A percentile compares a stretch with the other conserved stretches of the same genome.
phyloP scores from a whole-genome alignment of 2,329 filamentous ascomycete genomes.

The Chaetomiaceae sp. region DNA sequence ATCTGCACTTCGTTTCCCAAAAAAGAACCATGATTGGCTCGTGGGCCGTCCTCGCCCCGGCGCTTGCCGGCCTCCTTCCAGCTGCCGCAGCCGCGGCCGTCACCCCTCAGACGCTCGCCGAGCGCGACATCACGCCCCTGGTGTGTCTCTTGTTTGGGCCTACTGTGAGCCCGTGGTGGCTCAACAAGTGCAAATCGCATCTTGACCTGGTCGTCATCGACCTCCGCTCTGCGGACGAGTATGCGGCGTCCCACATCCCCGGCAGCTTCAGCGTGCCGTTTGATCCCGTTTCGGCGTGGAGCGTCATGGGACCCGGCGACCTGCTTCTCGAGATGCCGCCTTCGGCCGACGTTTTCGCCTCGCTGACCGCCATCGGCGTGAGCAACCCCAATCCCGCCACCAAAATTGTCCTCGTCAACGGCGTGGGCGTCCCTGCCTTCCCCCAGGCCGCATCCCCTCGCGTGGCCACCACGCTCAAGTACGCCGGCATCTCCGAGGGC shows the following conservation, averaged over 20 bases:
- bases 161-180: slow-evolving; percentile 18
- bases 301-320: slow-evolving; percentile 16
- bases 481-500: slow-evolving; percentile 19
- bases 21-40: slow-evolving; percentile 8
- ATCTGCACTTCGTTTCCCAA: background rate
- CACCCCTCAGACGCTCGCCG: background rate
- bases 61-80: background rate
- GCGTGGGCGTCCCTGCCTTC: slow-evolving; percentile 18
- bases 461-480: slow-evolving; percentile 20
- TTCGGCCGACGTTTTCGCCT: slow-evolving; percentile 10
- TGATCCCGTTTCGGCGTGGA: slow-evolving; percentile 20
- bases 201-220: slow-evolving; percentile 18
- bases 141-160: slow-evolving; percentile 15
- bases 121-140: slow-evolving; percentile 16
- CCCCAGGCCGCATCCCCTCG: slow-evolving; percentile 20
- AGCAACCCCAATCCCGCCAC: slow-evolving; percentile 15
- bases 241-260: slow-evolving; percentile 17
- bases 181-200: slow-evolving; percentile 14
- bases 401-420: slow-evolving; percentile 21
- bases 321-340: slow-evolving; percentile 19
- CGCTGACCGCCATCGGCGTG: slow-evolving; percentile 17
- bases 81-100: background rate
- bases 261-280: slow-evolving; percentile 17
- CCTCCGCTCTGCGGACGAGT: slow-evolving; percentile 17
- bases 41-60: background rate